phyloP scores from a whole-genome alignment of 208 protist species.

The Endotrypanum monterogeii region DNA sequence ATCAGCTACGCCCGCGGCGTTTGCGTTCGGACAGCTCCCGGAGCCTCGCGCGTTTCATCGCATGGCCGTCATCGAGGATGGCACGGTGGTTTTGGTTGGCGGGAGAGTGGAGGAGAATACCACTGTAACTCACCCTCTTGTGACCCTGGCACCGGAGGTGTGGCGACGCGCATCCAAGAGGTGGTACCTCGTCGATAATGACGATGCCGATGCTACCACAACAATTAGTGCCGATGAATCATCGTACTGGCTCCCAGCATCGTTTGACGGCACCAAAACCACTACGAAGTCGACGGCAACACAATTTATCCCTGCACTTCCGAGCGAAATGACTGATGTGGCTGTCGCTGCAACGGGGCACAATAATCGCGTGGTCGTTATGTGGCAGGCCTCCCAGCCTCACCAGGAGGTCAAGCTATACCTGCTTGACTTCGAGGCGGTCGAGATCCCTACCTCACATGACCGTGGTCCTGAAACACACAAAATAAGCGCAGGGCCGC shows the following conservation, averaged over 20 bases:
- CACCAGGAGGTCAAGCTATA: conserved; percentile 37
- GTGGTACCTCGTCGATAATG: conserved; percentile 2
- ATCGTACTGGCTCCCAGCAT: conserved; percentile 20
- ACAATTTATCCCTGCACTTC: conserved; percentile 14
- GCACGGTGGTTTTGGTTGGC: conserved; percentile 66
- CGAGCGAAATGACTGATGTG: conserved; percentile 37
- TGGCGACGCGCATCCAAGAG: conserved; percentile 11
- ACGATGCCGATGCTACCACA: not conserved
- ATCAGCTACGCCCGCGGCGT: conserved; percentile 3
- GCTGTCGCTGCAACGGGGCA: conserved; percentile 35
- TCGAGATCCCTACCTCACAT: not conserved
- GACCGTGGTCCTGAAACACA: not conserved
- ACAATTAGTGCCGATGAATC: not conserved
- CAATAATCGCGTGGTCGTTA: conserved; percentile 35
- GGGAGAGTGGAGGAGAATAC: conserved; percentile 39
- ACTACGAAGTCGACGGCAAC: conserved; percentile 13
- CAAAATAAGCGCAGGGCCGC: conserved; percentile 19
- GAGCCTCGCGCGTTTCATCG: conserved; percentile 66
- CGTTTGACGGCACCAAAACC: conserved; percentile 18
- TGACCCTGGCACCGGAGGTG: conserved; percentile 29
- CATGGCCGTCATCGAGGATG: conserved; percentile 43
- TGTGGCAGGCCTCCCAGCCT: conserved; percentile 39
- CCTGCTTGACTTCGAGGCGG: conserved; percentile 35
- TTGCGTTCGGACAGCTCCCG: conserved; percentile 51
- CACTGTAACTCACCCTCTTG: conserved; percentile 17